A percentile compares a stretch with the other conserved stretches of the same genome.
Conservation (phyloP, 169 alveolate species). For the Eimeria acervulina region DNA sequence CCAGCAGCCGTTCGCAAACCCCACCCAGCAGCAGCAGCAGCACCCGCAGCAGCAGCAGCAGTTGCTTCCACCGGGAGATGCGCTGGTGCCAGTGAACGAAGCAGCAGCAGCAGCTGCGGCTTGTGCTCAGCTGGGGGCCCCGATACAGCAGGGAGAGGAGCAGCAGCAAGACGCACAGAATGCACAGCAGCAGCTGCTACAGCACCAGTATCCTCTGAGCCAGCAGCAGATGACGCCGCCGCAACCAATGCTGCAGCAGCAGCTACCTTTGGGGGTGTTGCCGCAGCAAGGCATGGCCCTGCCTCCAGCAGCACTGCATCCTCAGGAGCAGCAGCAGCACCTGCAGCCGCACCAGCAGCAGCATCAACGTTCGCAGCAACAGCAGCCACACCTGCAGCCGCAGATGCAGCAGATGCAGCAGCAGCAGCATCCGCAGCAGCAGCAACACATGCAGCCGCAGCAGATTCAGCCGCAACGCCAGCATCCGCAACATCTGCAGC, state of each 20-base stretch:
- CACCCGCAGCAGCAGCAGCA: conserved; percentile 55
- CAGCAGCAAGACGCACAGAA: conserved; percentile 21
- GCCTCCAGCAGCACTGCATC: conserved; percentile 2
- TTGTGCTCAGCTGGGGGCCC: background rate
- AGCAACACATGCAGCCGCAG: background rate
- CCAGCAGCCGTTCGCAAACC: conserved; percentile 29
- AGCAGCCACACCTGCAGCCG: conserved; percentile 4
- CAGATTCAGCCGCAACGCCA: conserved; percentile 13
- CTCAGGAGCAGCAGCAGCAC: background rate
- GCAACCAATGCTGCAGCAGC: conserved; percentile 37
- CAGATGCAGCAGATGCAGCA: background rate
- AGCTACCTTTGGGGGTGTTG: conserved; percentile 27
- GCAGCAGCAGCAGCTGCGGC: background rate
- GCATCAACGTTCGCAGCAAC: background rate
- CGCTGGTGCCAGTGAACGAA: background rate
- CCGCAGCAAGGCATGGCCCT: conserved; percentile 14
- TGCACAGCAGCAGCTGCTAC: conserved; percentile 34
- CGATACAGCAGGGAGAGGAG: conserved; percentile 2
- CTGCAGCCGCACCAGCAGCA: conserved; percentile 20
- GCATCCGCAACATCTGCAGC: conserved; percentile 34
- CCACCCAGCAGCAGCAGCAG: conserved; percentile 43
- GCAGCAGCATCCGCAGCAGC: background rate
- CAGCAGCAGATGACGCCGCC: conserved; percentile 21
- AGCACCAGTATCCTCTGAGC: background rate
- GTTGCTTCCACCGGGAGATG: background rate